Evolutionary conservation across 148 eudicot genomes (phyloP).

Genomic region (Rhododendron simsii): DNA sequence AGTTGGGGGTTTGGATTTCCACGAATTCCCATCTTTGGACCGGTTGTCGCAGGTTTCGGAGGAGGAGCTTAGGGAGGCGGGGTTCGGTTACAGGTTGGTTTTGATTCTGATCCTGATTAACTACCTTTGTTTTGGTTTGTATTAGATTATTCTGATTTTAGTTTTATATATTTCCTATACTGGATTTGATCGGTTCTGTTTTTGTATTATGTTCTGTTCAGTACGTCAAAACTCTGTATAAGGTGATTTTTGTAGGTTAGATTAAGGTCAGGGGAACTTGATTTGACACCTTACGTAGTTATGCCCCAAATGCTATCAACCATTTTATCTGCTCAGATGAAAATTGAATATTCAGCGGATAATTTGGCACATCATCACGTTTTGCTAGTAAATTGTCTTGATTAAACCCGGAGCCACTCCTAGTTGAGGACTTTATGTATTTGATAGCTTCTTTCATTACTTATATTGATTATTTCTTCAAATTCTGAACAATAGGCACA

Average conservation of each 20-base stretch:
- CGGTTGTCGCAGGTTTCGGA: slow-evolving; percentile 63
- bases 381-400: not conserved
- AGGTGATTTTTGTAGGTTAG: not conserved
- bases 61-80: slow-evolving; percentile 70
- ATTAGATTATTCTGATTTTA: not conserved
- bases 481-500: not conserved
- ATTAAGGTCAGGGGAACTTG: not conserved
- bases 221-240: not conserved
- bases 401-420: not conserved
- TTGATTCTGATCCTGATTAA: slow-evolving; percentile 7
- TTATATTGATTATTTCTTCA: not conserved
- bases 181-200: not conserved
- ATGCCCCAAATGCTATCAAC: not conserved
- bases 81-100: slow-evolving; percentile 79
- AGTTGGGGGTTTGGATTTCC: slow-evolving; percentile 63
- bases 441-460: not conserved
- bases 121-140: slow-evolving; percentile 1
- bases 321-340: not conserved
- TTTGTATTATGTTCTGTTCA: not conserved
- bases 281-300: not conserved
- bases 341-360: not conserved
- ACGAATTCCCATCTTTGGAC: slow-evolving; percentile 62
- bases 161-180: not conserved
- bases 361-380: not conserved
- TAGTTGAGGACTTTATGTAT: not conserved